These are phyloP conservation scores for Metarhizium guizhouense DNA, from an alignment of 2,329 filamentous ascomycete species.

Conservation along the genomic window DNA sequence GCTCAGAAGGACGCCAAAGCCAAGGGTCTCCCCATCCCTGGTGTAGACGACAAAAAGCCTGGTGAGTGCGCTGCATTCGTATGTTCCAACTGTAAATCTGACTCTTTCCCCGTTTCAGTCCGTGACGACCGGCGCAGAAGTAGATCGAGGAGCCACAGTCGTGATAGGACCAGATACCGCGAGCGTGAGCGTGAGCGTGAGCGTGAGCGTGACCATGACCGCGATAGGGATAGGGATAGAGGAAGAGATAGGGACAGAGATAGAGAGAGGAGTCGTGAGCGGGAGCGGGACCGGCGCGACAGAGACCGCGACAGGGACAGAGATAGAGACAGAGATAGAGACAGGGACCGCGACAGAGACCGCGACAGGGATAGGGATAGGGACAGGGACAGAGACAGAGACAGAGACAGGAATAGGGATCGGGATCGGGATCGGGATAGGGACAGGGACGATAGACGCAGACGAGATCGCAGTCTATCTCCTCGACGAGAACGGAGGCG, in stretches of 20 bases:
- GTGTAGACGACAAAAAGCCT: slow-evolving; percentile 42
- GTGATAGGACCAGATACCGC: slow-evolving; percentile 23
- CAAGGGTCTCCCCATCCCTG: slow-evolving; percentile 49
- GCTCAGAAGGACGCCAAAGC: slow-evolving; percentile 51
- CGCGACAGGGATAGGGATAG: slow-evolving; percentile 22
- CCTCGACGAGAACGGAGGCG: slow-evolving; percentile 25
- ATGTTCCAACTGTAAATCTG: background rate
- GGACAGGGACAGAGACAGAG: slow-evolving; percentile 22
- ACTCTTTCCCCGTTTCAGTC: background rate
- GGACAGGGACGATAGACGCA: slow-evolving; percentile 17
- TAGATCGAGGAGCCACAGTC: slow-evolving; percentile 21
- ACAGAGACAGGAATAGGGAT: slow-evolving; percentile 16
- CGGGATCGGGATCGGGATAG: slow-evolving; percentile 18
- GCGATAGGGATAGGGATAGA: slow-evolving; percentile 17
- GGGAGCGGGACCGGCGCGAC: no score
- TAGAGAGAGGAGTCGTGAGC: slow-evolving; percentile 11
- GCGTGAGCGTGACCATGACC: slow-evolving; percentile 14
- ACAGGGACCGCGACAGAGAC: slow-evolving; percentile 19
- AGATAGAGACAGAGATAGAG: slow-evolving; percentile 23
- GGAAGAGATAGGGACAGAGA: slow-evolving; percentile 20
- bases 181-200: slow-evolving; percentile 20
- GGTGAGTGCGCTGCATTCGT: background rate
- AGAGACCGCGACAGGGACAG: slow-evolving; percentile 21
- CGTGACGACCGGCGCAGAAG: slow-evolving; percentile 21
- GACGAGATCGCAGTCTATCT: slow-evolving; percentile 25